phyloP scores from a whole-genome alignment of 2,329 filamentous ascomycete genomes.

The Dryadomyces sulphureus region DNA sequence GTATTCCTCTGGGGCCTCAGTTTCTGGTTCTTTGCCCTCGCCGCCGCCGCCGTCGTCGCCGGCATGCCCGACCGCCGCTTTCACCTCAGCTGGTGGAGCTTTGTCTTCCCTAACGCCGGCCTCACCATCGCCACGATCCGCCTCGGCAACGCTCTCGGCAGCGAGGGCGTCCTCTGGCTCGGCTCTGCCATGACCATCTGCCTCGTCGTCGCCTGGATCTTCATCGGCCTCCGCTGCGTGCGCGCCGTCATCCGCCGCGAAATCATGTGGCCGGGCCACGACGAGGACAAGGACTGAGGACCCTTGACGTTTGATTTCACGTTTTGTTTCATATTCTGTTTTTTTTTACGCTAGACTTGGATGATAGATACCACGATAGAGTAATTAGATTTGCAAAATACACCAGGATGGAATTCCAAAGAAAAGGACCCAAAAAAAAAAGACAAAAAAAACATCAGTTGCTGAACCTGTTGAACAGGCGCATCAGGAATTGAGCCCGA shows the following conservation, averaged over 20 bases:
- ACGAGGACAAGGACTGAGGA: conserved; percentile 3
- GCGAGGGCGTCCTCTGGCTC: conserved; percentile 35
- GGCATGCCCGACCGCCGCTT: conserved; percentile 21
- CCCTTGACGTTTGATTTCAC: neutral
- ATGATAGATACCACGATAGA: neutral
- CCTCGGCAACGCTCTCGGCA: conserved; percentile 36
- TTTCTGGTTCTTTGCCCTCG: conserved; percentile 41
- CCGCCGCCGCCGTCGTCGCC: conserved; percentile 26
- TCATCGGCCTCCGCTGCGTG: conserved; percentile 32
- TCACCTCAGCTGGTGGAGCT: conserved; percentile 43
- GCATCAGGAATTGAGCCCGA: conserved; percentile 28
- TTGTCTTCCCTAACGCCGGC: conserved; percentile 52
- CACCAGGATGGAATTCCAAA: neutral
- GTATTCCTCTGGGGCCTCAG: conserved; percentile 51
- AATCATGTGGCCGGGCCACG: conserved; percentile 40
- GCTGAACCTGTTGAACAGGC: conserved; percentile 6
- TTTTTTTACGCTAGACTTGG: neutral
- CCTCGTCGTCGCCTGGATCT: conserved; percentile 39
- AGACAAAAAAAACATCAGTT: neutral
- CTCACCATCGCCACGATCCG: conserved; percentile 45
- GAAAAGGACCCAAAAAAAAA: neutral
- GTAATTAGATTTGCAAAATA: neutral
- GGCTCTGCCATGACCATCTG: conserved; percentile 39
- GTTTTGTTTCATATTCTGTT: neutral
- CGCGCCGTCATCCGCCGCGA: conserved; percentile 33